A percentile compares a stretch with the other conserved stretches of the same genome.
Evolutionary conservation across 129 eudicot genomes (phyloP).

Genomic region (Deinandra increscens): DNA sequence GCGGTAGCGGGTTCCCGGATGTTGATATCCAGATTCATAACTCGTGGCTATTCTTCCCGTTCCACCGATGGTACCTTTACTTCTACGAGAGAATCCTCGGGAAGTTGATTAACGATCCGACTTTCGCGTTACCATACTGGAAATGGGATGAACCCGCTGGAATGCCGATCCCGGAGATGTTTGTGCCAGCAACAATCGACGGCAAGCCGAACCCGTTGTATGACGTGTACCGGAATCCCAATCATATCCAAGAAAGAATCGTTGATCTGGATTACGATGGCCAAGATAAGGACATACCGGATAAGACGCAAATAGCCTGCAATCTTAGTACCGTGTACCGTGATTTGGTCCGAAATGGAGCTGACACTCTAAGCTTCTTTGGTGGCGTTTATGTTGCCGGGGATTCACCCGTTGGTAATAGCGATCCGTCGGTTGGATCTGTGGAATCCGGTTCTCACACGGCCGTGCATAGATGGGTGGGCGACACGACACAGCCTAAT

Average conservation of each 20-base stretch:
- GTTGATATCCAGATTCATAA: conserved; percentile 39
- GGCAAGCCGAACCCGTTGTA: conserved; percentile 16
- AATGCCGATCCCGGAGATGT: conserved; percentile 38
- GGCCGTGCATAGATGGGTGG: conserved; percentile 7
- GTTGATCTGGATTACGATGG: conserved; percentile 24
- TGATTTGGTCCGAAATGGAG: conserved; percentile 6
- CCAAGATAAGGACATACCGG: not conserved
- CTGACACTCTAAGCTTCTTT: conserved; percentile 4
- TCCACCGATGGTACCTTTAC: conserved; percentile 46
- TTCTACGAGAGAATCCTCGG: conserved; percentile 48
- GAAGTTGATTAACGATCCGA: conserved; percentile 41
- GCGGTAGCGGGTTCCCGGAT: conserved; percentile 25
- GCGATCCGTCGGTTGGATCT: not conserved
- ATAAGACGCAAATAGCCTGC: not conserved
- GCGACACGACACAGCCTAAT: not conserved
- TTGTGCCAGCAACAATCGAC: not conserved
- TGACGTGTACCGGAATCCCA: conserved; percentile 13
- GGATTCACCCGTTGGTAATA: not conserved
- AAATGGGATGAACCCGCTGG: conserved; percentile 49
- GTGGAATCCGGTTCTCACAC: conserved; percentile 6
- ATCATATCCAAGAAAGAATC: conserved; percentile 16
- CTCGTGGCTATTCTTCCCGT: conserved; percentile 57
- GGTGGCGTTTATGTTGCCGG: conserved; percentile 9
- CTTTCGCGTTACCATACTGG: conserved; percentile 51
- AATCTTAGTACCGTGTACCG: conserved; percentile 4